Percentiles rank a stretch among this genome's conserved stretches.
Conservation (phyloP, 1,284 basidiomycete species). For the Puccinia horiana region DNA sequence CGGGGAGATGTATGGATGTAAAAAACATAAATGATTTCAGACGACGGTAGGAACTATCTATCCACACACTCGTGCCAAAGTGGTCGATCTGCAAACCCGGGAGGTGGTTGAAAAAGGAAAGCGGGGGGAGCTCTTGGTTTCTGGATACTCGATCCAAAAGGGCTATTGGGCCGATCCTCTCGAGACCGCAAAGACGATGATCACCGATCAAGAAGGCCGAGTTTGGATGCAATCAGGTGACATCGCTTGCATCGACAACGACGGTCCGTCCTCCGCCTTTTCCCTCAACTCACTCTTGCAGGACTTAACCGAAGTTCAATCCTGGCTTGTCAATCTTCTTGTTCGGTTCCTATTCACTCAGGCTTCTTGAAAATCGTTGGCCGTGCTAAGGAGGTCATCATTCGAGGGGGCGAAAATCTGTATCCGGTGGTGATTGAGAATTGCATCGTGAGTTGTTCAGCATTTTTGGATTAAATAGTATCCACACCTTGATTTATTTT, state of each 20-base stretch:
- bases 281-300: not conserved
- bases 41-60: slow-evolving; percentile 50
- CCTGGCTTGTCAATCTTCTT: not conserved
- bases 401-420: slow-evolving; percentile 51
- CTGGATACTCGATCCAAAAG: slow-evolving; percentile 48
- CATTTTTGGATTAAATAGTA: not conserved
- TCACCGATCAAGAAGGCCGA: slow-evolving; percentile 35
- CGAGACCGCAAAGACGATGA: slow-evolving; percentile 44
- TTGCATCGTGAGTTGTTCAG: slow-evolving; percentile 15
- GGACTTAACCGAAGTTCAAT: not conserved
- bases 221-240: slow-evolving; percentile 51
- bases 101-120: not conserved
- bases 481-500: no score
- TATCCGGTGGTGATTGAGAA: slow-evolving; percentile 50
- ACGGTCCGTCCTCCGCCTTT: slow-evolving; percentile 18
- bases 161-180: slow-evolving; percentile 50
- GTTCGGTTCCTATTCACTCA: not conserved
- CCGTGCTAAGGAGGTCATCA: slow-evolving; percentile 51
- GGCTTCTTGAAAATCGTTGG: slow-evolving; percentile 50
- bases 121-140: slow-evolving; percentile 49
- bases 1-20: not conserved
- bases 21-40: slow-evolving; percentile 7
- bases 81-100: slow-evolving; percentile 48
- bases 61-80: slow-evolving; percentile 48
- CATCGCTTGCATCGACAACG: slow-evolving; percentile 44